These are phyloP conservation scores for Dichotomopilus funicola DNA, from an alignment of 2,329 filamentous ascomycete genomes.

Conservation along the genomic window DNA sequence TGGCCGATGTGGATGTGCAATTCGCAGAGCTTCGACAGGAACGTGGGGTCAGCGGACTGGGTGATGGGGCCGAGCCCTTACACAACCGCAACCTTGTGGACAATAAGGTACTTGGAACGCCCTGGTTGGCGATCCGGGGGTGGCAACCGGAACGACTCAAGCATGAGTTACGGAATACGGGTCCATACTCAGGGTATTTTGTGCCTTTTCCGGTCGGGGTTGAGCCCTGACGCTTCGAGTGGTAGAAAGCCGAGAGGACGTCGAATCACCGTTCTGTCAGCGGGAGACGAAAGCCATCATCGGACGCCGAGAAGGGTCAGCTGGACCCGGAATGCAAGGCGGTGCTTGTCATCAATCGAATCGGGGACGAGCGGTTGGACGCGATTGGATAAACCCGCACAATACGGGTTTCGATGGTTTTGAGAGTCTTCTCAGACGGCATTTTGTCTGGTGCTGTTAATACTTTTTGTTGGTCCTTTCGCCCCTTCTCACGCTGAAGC, in stretches of 20 bases:
- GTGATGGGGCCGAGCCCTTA: constrained; percentile 17
- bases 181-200: neutral
- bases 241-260: neutral
- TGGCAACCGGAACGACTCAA: constrained; percentile 6
- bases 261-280: neutral
- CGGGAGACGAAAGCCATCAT: neutral
- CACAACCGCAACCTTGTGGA: neutral
- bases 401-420: no score
- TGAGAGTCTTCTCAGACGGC: no score
- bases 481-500: no score
- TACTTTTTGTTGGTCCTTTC: no score
- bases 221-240: neutral
- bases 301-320: constrained; percentile 5
- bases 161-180: neutral
- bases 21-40: neutral
- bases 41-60: constrained; percentile 1
- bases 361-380: neutral
- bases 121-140: neutral
- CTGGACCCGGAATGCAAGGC: constrained; percentile 4
- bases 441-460: no score
- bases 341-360: neutral
- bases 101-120: neutral
- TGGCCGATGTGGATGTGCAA: neutral
- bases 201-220: neutral
- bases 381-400: no score